A percentile compares a stretch with the other conserved stretches of the same genome.
phyloP scores from a whole-genome alignment of 2,329 filamentous ascomycete genomes.

The Ceratocystis eucalypticola region DNA sequence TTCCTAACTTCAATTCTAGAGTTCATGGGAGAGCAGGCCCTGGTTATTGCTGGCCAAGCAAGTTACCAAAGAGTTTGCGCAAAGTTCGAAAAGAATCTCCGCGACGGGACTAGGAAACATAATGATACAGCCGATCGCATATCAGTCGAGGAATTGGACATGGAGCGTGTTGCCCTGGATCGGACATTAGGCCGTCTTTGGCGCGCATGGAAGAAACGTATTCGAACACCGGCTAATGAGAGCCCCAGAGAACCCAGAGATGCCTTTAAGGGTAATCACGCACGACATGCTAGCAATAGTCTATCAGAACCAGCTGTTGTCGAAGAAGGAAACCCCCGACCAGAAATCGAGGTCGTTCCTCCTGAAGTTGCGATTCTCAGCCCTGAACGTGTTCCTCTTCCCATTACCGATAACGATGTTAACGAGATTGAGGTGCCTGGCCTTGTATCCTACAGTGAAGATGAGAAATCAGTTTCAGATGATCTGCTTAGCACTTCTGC shows the following conservation, averaged over 20 bases:
- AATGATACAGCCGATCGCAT: slow-evolving; percentile 49
- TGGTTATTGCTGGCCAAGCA: slow-evolving; percentile 76
- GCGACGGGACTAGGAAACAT: slow-evolving; percentile 35
- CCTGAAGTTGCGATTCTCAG: slow-evolving; percentile 30
- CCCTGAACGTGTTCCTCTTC: slow-evolving; percentile 47
- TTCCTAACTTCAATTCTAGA: slow-evolving; percentile 92
- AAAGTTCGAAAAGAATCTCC: slow-evolving; percentile 46
- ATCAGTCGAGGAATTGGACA: slow-evolving; percentile 78
- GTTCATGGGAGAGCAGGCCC: slow-evolving; percentile 79
- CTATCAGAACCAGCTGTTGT: slow-evolving; percentile 5
- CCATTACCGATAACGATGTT: slow-evolving; percentile 52
- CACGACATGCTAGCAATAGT: neutral
- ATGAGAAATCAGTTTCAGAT: slow-evolving; percentile 38
- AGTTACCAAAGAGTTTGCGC: slow-evolving; percentile 55
- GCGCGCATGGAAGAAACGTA: slow-evolving; percentile 87
- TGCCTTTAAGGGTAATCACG: slow-evolving; percentile 26
- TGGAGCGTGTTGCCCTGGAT: slow-evolving; percentile 86
- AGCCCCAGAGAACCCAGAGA: slow-evolving; percentile 35
- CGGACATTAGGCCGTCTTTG: slow-evolving; percentile 78
- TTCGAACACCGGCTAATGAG: slow-evolving; percentile 44
- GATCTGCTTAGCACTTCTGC: slow-evolving; percentile 25
- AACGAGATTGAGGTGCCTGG: slow-evolving; percentile 71
- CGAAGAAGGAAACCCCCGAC: slow-evolving; percentile 20
- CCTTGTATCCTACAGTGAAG: slow-evolving; percentile 47
- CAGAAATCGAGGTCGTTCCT: slow-evolving; percentile 24